Evolutionary conservation across 805 yeast species (phyloP).

Genomic region (Wickerhamomyces ciferrii): DNA sequence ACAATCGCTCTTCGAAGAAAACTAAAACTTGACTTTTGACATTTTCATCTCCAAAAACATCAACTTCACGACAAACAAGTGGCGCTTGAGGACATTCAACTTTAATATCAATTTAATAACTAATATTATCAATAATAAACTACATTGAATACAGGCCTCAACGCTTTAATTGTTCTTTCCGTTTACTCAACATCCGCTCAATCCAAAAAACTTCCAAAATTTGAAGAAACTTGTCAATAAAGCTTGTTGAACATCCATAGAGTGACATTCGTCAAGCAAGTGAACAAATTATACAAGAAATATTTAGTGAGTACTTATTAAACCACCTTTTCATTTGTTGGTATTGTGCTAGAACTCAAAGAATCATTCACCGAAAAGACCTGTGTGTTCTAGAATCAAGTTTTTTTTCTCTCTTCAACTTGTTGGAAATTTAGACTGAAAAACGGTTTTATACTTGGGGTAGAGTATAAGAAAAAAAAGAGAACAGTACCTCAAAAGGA

Average conservation of each 20-base stretch:
- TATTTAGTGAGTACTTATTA: too few species aligned
- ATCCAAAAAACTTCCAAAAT: background rate
- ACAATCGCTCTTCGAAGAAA: background rate
- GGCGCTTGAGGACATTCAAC: background rate
- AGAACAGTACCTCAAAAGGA: background rate
- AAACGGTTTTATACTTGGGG: background rate
- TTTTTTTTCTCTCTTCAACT: background rate
- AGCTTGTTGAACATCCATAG: background rate
- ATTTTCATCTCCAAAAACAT: background rate
- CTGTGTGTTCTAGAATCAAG: background rate
- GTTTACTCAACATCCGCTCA: background rate
- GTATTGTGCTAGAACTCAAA: too few species aligned
- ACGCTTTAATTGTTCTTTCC: background rate
- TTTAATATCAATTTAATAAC: background rate
- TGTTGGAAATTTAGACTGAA: background rate
- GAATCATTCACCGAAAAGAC: background rate
- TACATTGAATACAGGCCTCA: background rate
- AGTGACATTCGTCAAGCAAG: too few species aligned
- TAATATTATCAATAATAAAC: background rate
- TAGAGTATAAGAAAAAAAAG: background rate
- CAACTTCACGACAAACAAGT: background rate
- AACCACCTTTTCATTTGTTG: too few species aligned
- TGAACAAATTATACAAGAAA: too few species aligned
- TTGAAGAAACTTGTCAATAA: background rate
- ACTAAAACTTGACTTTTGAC: background rate